These are phyloP conservation scores for Suillus bovinus DNA, from an alignment of 768 basidiomycete species.

Conservation along the genomic window DNA sequence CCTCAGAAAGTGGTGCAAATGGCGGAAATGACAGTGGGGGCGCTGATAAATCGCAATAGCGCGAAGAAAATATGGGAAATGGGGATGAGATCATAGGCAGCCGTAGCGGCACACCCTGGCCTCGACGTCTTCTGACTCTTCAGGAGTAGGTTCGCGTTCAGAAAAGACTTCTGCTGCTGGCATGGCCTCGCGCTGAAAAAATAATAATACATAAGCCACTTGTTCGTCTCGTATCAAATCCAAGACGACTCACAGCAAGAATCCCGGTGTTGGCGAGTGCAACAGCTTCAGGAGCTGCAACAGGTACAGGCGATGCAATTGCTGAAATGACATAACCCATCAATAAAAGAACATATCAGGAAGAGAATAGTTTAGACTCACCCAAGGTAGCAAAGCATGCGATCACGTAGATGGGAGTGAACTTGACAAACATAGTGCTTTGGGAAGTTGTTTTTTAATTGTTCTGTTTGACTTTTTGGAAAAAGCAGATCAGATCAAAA, in stretches of 20 bases:
- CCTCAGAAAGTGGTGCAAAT: too few relatives aligned
- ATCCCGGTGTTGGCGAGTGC: slow-evolving; percentile 8
- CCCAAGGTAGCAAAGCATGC: slow-evolving; percentile 26
- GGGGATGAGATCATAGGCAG: slow-evolving; percentile 15
- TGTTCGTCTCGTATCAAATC: not conserved
- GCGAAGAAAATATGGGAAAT: not conserved
- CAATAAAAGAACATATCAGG: not conserved
- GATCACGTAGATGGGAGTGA: slow-evolving; percentile 31
- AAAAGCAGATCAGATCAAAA: not conserved
- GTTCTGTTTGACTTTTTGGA: slow-evolving; percentile 18
- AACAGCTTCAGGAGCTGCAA: slow-evolving; percentile 14
- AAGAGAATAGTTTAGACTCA: slow-evolving; percentile 14
- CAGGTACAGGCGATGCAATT: slow-evolving; percentile 29
- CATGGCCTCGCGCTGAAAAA: slow-evolving; percentile 15
- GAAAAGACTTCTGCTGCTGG: slow-evolving; percentile 12
- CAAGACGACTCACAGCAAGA: slow-evolving; percentile 19
- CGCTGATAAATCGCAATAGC: not conserved
- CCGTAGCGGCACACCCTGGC: slow-evolving; percentile 15
- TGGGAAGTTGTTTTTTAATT: slow-evolving; percentile 27
- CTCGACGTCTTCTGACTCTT: slow-evolving; percentile 17
- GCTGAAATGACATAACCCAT: slow-evolving; percentile 14
- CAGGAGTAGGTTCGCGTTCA: slow-evolving; percentile 16
- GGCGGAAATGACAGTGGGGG: not conserved
- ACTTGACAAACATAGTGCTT: slow-evolving; percentile 27
- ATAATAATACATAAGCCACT: not conserved